Evolutionary conservation across 2,329 filamentous ascomycete genomes (phyloP).

Genomic region (Colletotrichum sp.): DNA sequence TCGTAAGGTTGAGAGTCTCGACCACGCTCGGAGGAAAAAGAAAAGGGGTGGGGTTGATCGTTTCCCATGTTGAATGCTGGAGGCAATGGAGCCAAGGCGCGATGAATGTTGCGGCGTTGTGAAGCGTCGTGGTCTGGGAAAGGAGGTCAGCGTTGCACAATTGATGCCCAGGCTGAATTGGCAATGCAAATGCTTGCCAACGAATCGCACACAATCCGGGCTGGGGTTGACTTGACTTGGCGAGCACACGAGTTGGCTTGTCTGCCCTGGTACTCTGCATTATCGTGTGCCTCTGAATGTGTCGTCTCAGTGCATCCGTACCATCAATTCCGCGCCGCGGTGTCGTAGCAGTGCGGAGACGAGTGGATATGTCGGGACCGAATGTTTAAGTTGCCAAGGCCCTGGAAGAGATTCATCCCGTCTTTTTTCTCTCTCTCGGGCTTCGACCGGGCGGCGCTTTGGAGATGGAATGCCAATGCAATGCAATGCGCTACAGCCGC

Average conservation of each 20-base stretch:
- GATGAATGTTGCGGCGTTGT: background rate
- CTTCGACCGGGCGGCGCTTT: conserved; percentile 9
- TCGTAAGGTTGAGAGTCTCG: background rate
- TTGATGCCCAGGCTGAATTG: background rate
- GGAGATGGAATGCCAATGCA: conserved; percentile 1
- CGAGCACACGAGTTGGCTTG: background rate
- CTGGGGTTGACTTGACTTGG: background rate
- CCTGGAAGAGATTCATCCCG: conserved; percentile 13
- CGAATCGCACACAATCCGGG: background rate
- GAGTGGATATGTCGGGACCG: conserved; percentile 18
- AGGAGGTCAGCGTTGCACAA: background rate
- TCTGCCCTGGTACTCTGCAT: background rate
- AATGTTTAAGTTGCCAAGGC: conserved; percentile 5
- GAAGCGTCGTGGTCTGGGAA: background rate
- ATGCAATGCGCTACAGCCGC: background rate
- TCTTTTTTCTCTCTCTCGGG: background rate
- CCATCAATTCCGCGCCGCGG: background rate
- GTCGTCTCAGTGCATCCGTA: background rate
- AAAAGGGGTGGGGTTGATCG: background rate
- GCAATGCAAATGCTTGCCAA: background rate
- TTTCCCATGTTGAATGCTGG: background rate
- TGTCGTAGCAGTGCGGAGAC: background rate
- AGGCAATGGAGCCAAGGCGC: background rate
- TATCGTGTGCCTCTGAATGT: background rate
- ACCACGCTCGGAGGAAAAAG: background rate